Evolutionary conservation across 176 grass and related monocot genomes (phyloP).

Genomic region (Oryza rufipogon): DNA sequence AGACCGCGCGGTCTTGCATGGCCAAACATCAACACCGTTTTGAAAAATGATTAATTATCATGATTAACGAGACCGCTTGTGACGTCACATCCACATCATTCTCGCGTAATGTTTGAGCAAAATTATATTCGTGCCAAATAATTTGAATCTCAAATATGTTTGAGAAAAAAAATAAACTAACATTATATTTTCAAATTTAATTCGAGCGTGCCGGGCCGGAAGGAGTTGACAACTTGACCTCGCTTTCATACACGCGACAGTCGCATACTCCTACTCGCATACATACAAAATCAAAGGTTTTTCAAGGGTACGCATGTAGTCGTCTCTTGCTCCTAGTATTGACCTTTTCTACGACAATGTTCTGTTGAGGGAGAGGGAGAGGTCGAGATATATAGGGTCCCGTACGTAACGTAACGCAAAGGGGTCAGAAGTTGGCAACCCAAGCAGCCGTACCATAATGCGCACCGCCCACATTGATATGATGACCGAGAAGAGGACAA

Average conservation of each 20-base stretch:
- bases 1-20: too few relatives aligned
- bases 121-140: too few relatives aligned
- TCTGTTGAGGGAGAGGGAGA: neutral
- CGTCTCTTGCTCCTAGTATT: neutral
- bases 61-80: too few relatives aligned
- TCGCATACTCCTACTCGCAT: neutral
- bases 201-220: neutral
- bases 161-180: too few relatives aligned
- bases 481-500: slow-evolving; percentile 29
- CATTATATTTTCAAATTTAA: too few relatives aligned
- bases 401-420: slow-evolving; percentile 4
- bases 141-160: too few relatives aligned
- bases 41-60: too few relatives aligned
- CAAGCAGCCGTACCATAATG: slow-evolving; percentile 6
- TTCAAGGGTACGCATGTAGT: neutral
- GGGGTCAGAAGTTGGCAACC: neutral
- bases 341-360: neutral
- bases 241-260: neutral
- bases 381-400: neutral
- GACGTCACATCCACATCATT: too few relatives aligned
- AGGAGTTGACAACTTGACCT: neutral
- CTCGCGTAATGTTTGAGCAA: too few relatives aligned
- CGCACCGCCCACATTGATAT: slow-evolving; percentile 26
- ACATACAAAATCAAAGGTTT: neutral
- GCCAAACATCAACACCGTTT: too few relatives aligned